Percentiles rank a stretch among this genome's conserved stretches.
Evolutionary conservation across 2,329 filamentous ascomycete species (phyloP).

Genomic region (Plenodomus biglobosus): DNA sequence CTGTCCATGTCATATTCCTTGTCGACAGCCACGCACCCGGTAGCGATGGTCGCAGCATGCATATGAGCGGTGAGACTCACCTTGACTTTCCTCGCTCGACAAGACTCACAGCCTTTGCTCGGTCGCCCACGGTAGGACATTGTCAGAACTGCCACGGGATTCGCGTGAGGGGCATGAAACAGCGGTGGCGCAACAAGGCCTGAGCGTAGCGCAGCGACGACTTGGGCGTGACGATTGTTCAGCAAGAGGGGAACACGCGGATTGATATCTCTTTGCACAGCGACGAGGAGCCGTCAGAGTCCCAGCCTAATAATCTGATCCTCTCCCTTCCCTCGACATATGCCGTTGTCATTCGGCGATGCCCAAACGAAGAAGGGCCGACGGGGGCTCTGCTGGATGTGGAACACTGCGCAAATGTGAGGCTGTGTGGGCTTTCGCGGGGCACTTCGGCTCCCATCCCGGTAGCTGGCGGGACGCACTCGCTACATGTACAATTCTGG

Average conservation of each 20-base stretch:
- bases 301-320: neutral
- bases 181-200: conserved; percentile 1
- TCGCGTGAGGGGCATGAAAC: neutral
- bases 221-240: neutral
- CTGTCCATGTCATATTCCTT: too few species aligned
- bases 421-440: neutral
- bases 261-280: neutral
- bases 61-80: conserved; percentile 15
- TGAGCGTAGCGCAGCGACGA: neutral
- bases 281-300: neutral
- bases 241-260: neutral
- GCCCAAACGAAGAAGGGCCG: neutral
- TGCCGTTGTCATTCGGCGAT: conserved; percentile 1
- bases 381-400: neutral
- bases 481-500: neutral
- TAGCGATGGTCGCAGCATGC: too few species aligned
- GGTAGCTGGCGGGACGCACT: neutral
- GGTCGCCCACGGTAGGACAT: conserved; percentile 42
- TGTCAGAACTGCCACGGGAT: neutral
- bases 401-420: neutral
- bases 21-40: too few species aligned
- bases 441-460: neutral
- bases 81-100: conserved; percentile 40
- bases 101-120: conserved; percentile 41
- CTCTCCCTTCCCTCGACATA: conserved; percentile 2